Conservation (phyloP, 2,329 filamentous ascomycete species). For the Pezicula radicicola region DNA sequence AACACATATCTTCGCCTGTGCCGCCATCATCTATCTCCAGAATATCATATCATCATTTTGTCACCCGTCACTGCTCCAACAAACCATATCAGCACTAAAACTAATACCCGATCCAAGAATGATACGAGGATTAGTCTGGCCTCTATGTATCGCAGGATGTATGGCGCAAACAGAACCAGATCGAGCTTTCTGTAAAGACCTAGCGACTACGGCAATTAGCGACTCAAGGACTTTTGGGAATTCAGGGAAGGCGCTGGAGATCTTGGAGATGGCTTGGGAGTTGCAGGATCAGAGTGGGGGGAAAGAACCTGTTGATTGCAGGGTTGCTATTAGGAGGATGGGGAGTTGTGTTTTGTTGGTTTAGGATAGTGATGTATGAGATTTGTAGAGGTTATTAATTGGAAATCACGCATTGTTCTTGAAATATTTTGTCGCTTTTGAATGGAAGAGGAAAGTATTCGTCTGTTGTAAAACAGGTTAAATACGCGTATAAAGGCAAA, state of each 20-base stretch:
- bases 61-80: not conserved
- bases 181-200: slow-evolving; percentile 13
- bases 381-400: too few species aligned
- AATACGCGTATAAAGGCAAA: too few species aligned
- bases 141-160: slow-evolving; percentile 16
- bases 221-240: slow-evolving; percentile 12
- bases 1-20: slow-evolving; percentile 13
- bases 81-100: slow-evolving; percentile 8
- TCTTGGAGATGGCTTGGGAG: slow-evolving; percentile 14
- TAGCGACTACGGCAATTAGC: not conserved
- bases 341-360: slow-evolving; percentile 8
- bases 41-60: not conserved
- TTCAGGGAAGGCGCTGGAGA: slow-evolving; percentile 6
- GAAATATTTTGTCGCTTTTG: too few species aligned
- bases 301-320: slow-evolving; percentile 9
- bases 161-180: slow-evolving; percentile 10
- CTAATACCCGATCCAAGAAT: slow-evolving; percentile 10
- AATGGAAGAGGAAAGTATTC: too few species aligned
- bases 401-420: too few species aligned
- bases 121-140: slow-evolving; percentile 13
- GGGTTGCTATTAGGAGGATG: slow-evolving; percentile 1
- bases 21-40: slow-evolving; percentile 15
- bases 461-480: too few species aligned
- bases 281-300: slow-evolving; percentile 4
- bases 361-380: not conserved